Conservation (phyloP, 1,139 yeast genomes). For the Taiozyma sp. region DNA sequence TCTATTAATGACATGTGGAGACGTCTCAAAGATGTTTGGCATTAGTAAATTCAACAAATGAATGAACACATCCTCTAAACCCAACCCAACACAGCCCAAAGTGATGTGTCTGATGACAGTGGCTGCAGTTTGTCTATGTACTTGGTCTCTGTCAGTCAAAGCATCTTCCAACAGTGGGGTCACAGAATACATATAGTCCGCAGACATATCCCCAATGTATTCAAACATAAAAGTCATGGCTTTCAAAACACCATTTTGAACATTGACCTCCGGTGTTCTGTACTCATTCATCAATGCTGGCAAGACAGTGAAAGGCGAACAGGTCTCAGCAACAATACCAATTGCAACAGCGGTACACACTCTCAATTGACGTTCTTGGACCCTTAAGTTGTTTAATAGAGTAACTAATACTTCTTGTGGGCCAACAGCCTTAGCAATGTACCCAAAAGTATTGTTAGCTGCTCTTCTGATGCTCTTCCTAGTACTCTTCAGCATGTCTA, state of each 20-base stretch:
- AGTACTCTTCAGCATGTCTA: constrained; percentile 88
- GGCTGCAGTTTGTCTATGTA: constrained; percentile 95
- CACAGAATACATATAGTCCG: constrained; percentile 79
- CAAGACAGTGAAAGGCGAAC: constrained; percentile 91
- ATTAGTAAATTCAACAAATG: constrained; percentile 71
- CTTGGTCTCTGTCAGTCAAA: constrained; percentile 83
- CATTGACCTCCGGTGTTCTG: constrained; percentile 86
- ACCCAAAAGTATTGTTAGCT: constrained; percentile 90
- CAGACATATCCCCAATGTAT: constrained; percentile 79
- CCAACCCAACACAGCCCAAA: constrained; percentile 69
- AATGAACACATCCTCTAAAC: constrained; percentile 69
- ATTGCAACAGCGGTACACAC: constrained; percentile 98
- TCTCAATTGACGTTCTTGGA: constrained; percentile 93
- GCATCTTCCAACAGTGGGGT: constrained; percentile 88
- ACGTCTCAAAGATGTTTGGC: constrained; percentile 88
- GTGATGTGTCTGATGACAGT: constrained; percentile 83
- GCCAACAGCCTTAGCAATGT: constrained; percentile 88
- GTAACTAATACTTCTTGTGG: constrained; percentile 94
- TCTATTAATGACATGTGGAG: constrained; percentile 89
- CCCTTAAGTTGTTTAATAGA: constrained; percentile 75
- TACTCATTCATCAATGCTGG: constrained; percentile 98
- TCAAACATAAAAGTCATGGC: constrained; percentile 93
- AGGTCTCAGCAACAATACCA: constrained; percentile 92
- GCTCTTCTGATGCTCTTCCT: constrained; percentile 74
- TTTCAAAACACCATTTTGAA: constrained; percentile 92